Conservation (phyloP, 345 rosid species). For the Aegle marmelos region DNA sequence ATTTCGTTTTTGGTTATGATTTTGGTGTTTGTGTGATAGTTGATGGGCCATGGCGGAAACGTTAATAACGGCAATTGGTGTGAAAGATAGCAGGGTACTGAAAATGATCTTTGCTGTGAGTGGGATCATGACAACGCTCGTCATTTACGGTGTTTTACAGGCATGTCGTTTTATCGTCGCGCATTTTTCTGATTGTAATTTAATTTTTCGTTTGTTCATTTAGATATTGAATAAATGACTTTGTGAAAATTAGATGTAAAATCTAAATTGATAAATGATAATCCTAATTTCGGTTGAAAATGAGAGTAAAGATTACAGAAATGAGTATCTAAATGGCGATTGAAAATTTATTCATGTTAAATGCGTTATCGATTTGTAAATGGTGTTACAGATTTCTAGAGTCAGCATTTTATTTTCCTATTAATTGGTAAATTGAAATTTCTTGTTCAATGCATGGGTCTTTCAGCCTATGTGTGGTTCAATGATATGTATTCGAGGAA, state of each 20-base stretch:
- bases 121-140: slow-evolving; percentile 93
- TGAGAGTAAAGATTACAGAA: background rate
- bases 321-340: background rate
- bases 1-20: background rate
- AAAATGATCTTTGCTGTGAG: slow-evolving; percentile 71
- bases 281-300: background rate
- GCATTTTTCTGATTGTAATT: background rate
- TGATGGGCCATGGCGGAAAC: slow-evolving; percentile 74
- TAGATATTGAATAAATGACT: background rate
- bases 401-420: background rate
- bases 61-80: slow-evolving; percentile 26
- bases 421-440: background rate
- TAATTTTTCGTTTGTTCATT: background rate
- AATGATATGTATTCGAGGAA: background rate
- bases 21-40: slow-evolving; percentile 8
- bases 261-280: background rate
- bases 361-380: background rate
- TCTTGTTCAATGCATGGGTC: background rate
- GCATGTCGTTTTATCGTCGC: slow-evolving; percentile 23
- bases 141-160: slow-evolving; percentile 89
- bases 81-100: slow-evolving; percentile 59
- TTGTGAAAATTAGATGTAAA: background rate
- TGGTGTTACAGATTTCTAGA: background rate
- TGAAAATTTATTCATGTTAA: background rate
- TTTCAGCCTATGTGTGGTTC: background rate